Evolutionary conservation across 2,329 filamentous ascomycete species (phyloP).

Genomic region (Fusarium bulbicola): DNA sequence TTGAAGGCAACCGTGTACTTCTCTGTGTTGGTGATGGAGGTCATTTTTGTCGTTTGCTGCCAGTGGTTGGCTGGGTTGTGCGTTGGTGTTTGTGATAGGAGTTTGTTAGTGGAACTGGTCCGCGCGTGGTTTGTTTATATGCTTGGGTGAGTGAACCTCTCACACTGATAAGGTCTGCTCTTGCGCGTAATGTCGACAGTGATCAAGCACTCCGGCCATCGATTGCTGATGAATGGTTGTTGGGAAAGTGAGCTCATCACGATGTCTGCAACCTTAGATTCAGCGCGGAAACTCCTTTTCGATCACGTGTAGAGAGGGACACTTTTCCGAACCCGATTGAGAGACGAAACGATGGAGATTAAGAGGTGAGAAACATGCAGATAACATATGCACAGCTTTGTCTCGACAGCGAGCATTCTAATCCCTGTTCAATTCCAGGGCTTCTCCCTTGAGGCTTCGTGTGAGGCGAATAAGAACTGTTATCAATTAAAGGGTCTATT

Average conservation of each 20-base stretch:
- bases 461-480: too few species aligned
- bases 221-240: not conserved
- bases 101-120: not conserved
- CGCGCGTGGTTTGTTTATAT: not conserved
- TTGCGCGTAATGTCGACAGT: rapidly evolving
- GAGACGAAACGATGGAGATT: rapidly evolving
- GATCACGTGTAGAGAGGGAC: rapidly evolving
- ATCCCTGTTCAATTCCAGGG: not conserved
- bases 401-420: too few species aligned
- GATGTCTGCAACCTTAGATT: not conserved
- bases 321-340: rapidly evolving
- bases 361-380: rapidly evolving
- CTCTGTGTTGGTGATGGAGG: not conserved
- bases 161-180: rapidly evolving
- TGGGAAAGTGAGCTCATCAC: not conserved
- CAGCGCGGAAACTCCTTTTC: rapidly evolving
- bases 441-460: too few species aligned
- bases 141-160: rapidly evolving
- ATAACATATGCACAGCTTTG: too few species aligned
- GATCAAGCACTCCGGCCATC: rapidly evolving
- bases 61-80: not conserved
- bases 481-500: too few species aligned
- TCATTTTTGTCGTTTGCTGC: not conserved
- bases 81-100: not conserved
- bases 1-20: rapidly evolving